A percentile compares a stretch with the other conserved stretches of the same genome.
phyloP scores from a whole-genome alignment of 257 asterid species.

The Cynanchum wilfordii region DNA sequence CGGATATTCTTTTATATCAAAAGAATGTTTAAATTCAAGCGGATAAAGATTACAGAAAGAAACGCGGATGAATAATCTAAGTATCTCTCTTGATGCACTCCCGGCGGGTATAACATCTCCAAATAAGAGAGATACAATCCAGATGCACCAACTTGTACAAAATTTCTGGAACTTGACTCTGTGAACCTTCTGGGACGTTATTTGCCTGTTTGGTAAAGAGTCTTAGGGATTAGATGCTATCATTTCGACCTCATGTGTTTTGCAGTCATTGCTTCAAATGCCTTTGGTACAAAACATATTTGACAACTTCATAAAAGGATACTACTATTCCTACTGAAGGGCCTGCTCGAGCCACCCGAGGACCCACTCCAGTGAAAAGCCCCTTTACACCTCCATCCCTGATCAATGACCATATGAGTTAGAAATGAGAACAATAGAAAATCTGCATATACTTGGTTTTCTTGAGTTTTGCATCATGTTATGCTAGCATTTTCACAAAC shows the following conservation, averaged over 20 bases:
- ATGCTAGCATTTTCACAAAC: not conserved
- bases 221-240: not conserved
- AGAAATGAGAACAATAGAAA: not conserved
- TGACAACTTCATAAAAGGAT: slow-evolving; percentile 70
- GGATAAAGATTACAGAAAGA: not conserved
- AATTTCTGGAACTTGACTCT: not conserved
- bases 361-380: slow-evolving; percentile 59
- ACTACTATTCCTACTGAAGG: slow-evolving; percentile 90
- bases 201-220: not conserved
- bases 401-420: slow-evolving; percentile 11
- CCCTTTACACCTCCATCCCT: slow-evolving; percentile 76
- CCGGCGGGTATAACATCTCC: not conserved
- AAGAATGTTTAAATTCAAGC: not conserved
- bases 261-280: slow-evolving; percentile 14
- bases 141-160: not conserved
- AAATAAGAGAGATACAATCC: slow-evolving; percentile 5
- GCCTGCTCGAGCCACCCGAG: slow-evolving; percentile 76
- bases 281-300: slow-evolving; percentile 44
- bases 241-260: too few relatives aligned
- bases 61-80: not conserved
- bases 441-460: not conserved
- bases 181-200: not conserved
- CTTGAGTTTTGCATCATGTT: not conserved
- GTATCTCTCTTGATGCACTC: not conserved
- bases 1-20: not conserved